phyloP scores from a whole-genome alignment of 345 rosid species.

The Boechera stricta region DNA sequence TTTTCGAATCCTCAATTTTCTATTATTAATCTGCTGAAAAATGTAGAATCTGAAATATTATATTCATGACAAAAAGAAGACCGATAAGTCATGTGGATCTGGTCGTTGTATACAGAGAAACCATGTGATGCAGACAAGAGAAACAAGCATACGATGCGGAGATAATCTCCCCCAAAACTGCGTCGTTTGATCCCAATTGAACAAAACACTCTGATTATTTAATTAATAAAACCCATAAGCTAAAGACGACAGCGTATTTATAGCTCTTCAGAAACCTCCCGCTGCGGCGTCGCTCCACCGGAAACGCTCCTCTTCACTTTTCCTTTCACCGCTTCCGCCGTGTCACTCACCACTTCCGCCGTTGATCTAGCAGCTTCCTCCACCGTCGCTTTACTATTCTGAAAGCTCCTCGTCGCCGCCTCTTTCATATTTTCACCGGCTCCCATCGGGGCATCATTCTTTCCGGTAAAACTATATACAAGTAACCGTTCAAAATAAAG shows the following conservation, averaged over 20 bases:
- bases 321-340: conserved; percentile 32
- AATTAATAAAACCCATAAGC: background rate
- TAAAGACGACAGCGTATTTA: conserved; percentile 21
- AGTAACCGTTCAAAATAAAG: background rate
- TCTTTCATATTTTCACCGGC: conserved; percentile 43
- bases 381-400: conserved; percentile 41
- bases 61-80: background rate
- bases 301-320: conserved; percentile 36
- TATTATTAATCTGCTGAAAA: background rate
- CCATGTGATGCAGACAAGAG: conserved; percentile 8
- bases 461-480: conserved; percentile 39
- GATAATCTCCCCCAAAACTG: conserved; percentile 11
- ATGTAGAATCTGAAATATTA: background rate
- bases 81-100: conserved; percentile 11
- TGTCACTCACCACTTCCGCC: conserved; percentile 38
- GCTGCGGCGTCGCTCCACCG: background rate
- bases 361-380: conserved; percentile 50
- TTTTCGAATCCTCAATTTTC: background rate
- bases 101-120: conserved; percentile 5
- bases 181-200: conserved; percentile 1
- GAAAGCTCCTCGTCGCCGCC: conserved; percentile 43
- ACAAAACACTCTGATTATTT: background rate
- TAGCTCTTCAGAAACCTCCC: conserved; percentile 23
- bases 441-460: conserved; percentile 30
- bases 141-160: background rate